A percentile compares a stretch with the other conserved stretches of the same genome.
Evolutionary conservation across 371 early-diverging fungal genomes (phyloP).

Genomic region (Rozella allomycis): DNA sequence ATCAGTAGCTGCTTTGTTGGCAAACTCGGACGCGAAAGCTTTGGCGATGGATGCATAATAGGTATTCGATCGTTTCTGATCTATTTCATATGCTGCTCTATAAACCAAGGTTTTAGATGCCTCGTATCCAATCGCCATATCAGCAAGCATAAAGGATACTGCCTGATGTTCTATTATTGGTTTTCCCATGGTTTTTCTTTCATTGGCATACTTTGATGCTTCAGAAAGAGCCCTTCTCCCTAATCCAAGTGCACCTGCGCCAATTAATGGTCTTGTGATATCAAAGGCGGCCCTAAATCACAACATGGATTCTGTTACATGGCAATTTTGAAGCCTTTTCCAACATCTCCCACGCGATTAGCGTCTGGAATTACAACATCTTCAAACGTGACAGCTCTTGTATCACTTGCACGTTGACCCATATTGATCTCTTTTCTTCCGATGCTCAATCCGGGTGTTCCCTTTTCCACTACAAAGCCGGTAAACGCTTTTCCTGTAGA

Average conservation of each 20-base stretch:
- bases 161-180: constrained; percentile 77
- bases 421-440: constrained; percentile 93
- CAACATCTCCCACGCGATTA: constrained; percentile 27
- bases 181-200: constrained; percentile 89
- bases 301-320: too few relatives aligned
- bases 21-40: constrained; percentile 68
- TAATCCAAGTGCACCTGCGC: constrained; percentile 71
- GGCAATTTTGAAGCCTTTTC: constrained; percentile 67
- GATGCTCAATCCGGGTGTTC: constrained; percentile 62
- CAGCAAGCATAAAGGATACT: constrained; percentile 83
- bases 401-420: constrained; percentile 84
- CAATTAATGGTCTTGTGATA: constrained; percentile 78
- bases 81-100: constrained; percentile 61
- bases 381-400: constrained; percentile 82
- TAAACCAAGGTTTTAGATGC: constrained; percentile 69
- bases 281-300: constrained; percentile 82
- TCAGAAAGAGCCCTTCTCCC: constrained; percentile 87
- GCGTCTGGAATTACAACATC: constrained; percentile 80
- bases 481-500: constrained; percentile 82
- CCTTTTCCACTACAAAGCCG: constrained; percentile 83
- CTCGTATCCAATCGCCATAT: constrained; percentile 78
- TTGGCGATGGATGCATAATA: constrained; percentile 88
- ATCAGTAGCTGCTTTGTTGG: constrained; percentile 81
- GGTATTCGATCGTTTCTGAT: constrained; percentile 65
- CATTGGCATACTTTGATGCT: constrained; percentile 62